Base-by-base conservation (phyloP, 108 stramenopile species). In the Discostella stelligeroides region DNA sequence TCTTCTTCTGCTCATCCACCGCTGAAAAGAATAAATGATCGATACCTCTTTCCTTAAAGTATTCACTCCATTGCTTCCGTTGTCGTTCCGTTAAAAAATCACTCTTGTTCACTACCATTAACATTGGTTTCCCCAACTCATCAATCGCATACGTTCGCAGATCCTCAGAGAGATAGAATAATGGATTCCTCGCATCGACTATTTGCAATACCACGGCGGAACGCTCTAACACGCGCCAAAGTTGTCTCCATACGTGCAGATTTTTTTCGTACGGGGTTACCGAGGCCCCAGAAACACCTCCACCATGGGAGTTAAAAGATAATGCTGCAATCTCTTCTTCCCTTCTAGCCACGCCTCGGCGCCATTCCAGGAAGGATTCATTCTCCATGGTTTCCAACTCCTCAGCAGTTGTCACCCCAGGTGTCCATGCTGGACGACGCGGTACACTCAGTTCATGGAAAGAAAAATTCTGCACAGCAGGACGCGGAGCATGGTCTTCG, bases 251-350 rank as follows among this genome's bases (percentile, higher is more conserved):
- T 27, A 98, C 97, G 51, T 99, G 94, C 9, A 99, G 43, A 80
- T 99, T 99, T 88, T 98, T 98, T 84, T 99, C 99, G 80, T 98
- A 99, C 2, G 99, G 99, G 23, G 98, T 99, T 4, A 91, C 92
- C 53, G 86, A 76, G 11, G 83, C 85, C 46, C 73, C 70, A 7
- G 56, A 53, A 6, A 66, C 70, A 2, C 74, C 78, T 37, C 73
- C 73, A 13, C 78, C 63, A 41, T 75, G 30, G 14, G 60, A 25
- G 14, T 57, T 53, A 47, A 69, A 66, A 38, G 76, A 62, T 23
- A 79, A 47, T 20, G 68, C 62, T 15, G 76, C 71, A 51, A 93
- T 70, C 80, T 91, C 88, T 72, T 97, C 97, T 68, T 96, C 94
- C 28, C 85, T 82, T 42, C 54, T 41, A 5, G 99, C 98, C 64